phyloP scores from a whole-genome alignment of 164 flowering plant species.

The Berberis thunbergii region DNA sequence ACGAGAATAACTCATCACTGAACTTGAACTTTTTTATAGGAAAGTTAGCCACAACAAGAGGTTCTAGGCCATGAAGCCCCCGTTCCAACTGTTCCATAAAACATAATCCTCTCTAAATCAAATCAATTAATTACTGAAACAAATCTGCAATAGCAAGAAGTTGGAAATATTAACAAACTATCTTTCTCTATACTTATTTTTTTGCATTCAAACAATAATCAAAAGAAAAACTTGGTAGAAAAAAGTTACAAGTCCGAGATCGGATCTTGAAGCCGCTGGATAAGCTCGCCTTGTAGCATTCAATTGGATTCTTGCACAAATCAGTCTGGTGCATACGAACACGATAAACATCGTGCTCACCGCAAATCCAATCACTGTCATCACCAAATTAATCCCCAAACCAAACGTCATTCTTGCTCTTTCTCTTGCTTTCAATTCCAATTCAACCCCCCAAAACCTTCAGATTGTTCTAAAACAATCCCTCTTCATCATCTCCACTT shows the following conservation, averaged over 20 bases:
- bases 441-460: background rate
- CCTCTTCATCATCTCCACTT: no score
- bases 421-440: background rate
- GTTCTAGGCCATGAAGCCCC: background rate
- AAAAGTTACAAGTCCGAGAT: background rate
- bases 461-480: no score
- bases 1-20: background rate
- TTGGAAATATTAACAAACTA: background rate
- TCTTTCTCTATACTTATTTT: no score
- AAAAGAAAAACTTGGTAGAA: background rate
- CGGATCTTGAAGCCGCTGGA: background rate
- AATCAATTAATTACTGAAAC: background rate
- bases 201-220: background rate
- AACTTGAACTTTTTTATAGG: background rate
- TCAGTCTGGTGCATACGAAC: background rate
- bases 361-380: slow-evolving; percentile 1
- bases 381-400: background rate
- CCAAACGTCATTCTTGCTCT: background rate
- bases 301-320: slow-evolving; percentile 1
- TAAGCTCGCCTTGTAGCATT: background rate
- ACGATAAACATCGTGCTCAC: slow-evolving; percentile 1
- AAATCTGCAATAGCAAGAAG: background rate
- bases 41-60: background rate
- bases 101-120: background rate
- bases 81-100: background rate